Percentiles rank a stretch among this genome's conserved stretches.
Evolutionary conservation across 192 early-diverging fungal genomes (phyloP).

Genomic region (Phlyctochytrium planicorne): DNA sequence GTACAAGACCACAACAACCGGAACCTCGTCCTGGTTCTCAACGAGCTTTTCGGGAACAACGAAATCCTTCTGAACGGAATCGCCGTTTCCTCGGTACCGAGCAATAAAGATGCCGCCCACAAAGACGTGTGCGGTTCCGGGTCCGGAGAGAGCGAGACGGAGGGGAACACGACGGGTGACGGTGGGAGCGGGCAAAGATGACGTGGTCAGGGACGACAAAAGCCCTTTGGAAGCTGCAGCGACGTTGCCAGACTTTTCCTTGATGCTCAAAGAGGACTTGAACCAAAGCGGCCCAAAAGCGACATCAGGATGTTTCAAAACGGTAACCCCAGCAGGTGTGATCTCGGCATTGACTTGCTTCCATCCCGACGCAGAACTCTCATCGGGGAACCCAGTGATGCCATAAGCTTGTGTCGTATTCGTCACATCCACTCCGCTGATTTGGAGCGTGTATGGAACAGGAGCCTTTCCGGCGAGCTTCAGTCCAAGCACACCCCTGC

Average conservation of each 20-base stretch:
- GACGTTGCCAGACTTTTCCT: not conserved
- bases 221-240: not conserved
- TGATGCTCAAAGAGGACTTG: constrained; percentile 33
- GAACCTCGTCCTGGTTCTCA: not conserved
- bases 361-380: constrained; percentile 38
- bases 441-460: constrained; percentile 55
- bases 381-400: constrained; percentile 76
- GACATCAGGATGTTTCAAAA: not conserved
- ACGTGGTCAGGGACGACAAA: constrained; percentile 19
- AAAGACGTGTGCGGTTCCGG: constrained; percentile 65
- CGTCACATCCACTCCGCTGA: constrained; percentile 74
- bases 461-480: constrained; percentile 39
- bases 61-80: constrained; percentile 68
- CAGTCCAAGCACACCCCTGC: constrained; percentile 67
- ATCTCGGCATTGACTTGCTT: constrained; percentile 26
- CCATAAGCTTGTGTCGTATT: constrained; percentile 56
- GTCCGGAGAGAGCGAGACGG: constrained; percentile 64
- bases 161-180: constrained; percentile 56
- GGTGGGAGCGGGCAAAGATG: constrained; percentile 1
- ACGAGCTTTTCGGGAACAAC: constrained; percentile 42
- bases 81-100: constrained; percentile 68
- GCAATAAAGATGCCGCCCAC: constrained; percentile 68
- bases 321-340: constrained; percentile 17
- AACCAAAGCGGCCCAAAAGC: constrained; percentile 31
- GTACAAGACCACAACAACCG: constrained; percentile 20